phyloP scores from a whole-genome alignment of 768 basidiomycete genomes.

The Tricholomella constricta region DNA sequence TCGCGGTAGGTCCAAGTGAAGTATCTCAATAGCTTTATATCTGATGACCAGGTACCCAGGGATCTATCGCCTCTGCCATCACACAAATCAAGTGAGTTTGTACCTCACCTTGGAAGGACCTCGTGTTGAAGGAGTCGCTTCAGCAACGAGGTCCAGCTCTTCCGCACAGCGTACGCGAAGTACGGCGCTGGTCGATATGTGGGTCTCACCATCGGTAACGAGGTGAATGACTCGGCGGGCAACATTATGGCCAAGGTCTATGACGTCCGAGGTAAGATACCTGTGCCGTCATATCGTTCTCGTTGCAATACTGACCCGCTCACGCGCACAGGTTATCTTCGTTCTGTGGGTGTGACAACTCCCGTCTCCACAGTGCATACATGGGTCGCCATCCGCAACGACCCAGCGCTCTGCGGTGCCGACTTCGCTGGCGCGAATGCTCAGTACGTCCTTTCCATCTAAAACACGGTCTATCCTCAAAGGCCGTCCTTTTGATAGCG shows the following conservation, averaged over 20 bases:
- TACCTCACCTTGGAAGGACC: neutral
- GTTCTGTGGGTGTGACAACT: conserved; percentile 33
- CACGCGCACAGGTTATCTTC: conserved; percentile 28
- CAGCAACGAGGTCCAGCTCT: conserved; percentile 38
- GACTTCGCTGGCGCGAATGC: conserved; percentile 44
- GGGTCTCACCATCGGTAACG: conserved; percentile 41
- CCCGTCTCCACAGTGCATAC: conserved; percentile 41
- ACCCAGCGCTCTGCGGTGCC: conserved; percentile 34
- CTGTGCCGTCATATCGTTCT: neutral
- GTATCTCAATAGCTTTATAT: neutral
- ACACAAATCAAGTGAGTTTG: conserved; percentile 30
- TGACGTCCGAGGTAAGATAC: conserved; percentile 32
- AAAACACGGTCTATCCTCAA: no score
- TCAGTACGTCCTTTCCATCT: conserved; percentile 25
- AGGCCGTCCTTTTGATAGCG: conserved; percentile 21
- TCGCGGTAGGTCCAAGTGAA: conserved; percentile 22
- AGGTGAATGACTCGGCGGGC: conserved; percentile 31
- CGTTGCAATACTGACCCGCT: neutral
- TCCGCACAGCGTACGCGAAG: conserved; percentile 31
- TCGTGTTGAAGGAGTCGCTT: neutral
- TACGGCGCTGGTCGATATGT: conserved; percentile 35
- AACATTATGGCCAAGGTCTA: conserved; percentile 39
- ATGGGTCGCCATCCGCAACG: conserved; percentile 36
- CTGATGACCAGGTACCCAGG: conserved; percentile 18
- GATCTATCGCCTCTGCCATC: conserved; percentile 28